Base-by-base conservation (phyloP, 345 rosid genomes). In the Corchorus olitorius region DNA sequence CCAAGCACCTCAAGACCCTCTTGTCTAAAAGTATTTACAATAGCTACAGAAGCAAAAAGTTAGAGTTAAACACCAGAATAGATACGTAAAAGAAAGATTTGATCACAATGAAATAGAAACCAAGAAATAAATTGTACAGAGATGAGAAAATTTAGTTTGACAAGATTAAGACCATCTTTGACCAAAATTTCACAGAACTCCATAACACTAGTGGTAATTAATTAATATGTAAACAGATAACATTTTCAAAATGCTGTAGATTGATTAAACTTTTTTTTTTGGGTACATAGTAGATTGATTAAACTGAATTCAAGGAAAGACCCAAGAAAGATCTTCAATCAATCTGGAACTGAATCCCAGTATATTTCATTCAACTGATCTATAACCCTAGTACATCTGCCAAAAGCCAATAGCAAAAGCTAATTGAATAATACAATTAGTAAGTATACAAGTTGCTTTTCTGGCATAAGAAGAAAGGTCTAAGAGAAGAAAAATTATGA, bases 1-100 rank as follows among this genome's bases (percentile, higher is more conserved):
- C 98, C 98, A 80, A 96, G 97, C 74, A 96, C 88, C 82, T 93
- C 93, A 68, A 96, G 89, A 60, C 98, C 99, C 85, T 96, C 99
- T 88, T 96, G 94, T 80, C 82, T 85, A 81, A 96, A 96, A 79
- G 80, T 89, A 81, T 82, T 89, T 84, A 84, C 86, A 84, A 93
- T 79, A 83, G 86, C 99, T 96, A 79, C 86, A 85, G 56, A 60
- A 75, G 33, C 60, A 82, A 80, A 74, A 65, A 79, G 17, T 19
- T n/a, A 33, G 19, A 60, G 75, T 86, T 74, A 87, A 75, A 75
- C 41, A 65, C 62, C 41, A 59, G 45, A 64, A 74, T 33, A 27
- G 5, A 61, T 4, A n/a, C 48, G 55, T 5, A 50, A 64, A 48
- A 48, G 16, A 65, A 65, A 50, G 48, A 66, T 19, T 60, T 11